Evolutionary conservation across 2,329 filamentous ascomycete species (phyloP).

Genomic region (Macrophomina tecta): DNA sequence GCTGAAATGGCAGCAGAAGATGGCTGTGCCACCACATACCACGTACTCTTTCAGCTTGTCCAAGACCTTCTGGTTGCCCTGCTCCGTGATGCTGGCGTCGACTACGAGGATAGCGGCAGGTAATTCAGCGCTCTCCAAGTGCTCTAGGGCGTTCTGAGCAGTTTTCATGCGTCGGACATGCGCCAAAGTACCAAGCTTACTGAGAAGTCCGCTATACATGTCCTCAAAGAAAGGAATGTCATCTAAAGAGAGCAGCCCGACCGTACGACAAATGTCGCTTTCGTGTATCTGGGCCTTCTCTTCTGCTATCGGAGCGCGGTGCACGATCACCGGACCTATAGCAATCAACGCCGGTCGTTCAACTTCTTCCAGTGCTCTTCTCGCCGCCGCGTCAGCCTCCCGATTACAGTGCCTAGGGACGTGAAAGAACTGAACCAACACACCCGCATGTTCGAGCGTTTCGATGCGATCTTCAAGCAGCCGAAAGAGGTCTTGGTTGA

Average conservation of each 20-base stretch:
- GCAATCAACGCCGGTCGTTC: too few species aligned
- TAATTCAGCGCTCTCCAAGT: neutral
- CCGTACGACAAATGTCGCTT: too few species aligned
- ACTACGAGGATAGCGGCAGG: neutral
- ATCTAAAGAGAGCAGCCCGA: too few species aligned
- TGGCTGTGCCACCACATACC: neutral
- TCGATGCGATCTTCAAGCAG: neutral
- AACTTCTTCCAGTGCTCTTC: neutral
- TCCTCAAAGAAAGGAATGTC: too few species aligned
- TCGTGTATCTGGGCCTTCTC: too few species aligned
- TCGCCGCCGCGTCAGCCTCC: neutral
- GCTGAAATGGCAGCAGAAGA: conserved; percentile 11
- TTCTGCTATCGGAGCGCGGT: too few species aligned
- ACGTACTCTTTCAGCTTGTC: neutral
- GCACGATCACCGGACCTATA: too few species aligned
- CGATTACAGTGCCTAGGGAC: neutral
- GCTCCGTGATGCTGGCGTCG: neutral
- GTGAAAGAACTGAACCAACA: neutral
- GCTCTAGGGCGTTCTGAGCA: neutral
- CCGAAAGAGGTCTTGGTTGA: neutral
- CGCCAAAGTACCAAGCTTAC: too few species aligned
- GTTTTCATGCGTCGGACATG: too few species aligned
- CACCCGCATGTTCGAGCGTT: neutral
- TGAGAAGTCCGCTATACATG: too few species aligned
- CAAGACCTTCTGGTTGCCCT: neutral